Conservation (phyloP, 2,329 filamentous ascomycete genomes). For the Endoconidiophora polonica region DNA sequence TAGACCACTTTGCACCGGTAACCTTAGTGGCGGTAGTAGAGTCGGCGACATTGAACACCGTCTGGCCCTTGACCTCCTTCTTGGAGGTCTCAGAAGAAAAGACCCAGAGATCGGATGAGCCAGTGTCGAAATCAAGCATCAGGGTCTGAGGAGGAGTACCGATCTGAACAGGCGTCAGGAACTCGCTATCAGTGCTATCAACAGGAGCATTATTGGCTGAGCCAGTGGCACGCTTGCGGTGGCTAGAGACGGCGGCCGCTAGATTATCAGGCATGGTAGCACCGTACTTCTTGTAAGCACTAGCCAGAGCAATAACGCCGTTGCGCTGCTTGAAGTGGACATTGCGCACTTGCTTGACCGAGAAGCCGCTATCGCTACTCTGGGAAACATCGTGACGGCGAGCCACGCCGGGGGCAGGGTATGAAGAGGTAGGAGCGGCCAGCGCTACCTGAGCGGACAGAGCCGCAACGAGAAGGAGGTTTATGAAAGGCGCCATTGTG, state of each 20-base stretch:
- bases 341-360: conserved; percentile 24
- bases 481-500: conserved; percentile 11
- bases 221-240: conserved; percentile 18
- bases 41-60: conserved; percentile 23
- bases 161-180: conserved; percentile 25
- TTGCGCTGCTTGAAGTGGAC: conserved; percentile 19
- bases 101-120: conserved; percentile 32
- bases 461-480: conserved; percentile 13
- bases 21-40: conserved; percentile 25
- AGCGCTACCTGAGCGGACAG: conserved; percentile 16
- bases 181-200: conserved; percentile 21
- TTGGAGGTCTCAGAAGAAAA: conserved; percentile 27
- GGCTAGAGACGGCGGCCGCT: conserved; percentile 14
- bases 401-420: neutral
- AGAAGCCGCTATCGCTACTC: conserved; percentile 13
- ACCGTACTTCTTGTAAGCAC: conserved; percentile 24
- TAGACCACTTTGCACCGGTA: conserved; percentile 23
- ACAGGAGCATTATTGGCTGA: conserved; percentile 18
- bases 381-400: neutral
- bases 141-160: conserved; percentile 28
- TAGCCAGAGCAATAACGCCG: conserved; percentile 22
- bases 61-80: conserved; percentile 22
- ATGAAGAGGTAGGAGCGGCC: conserved; percentile 4
- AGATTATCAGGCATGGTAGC: conserved; percentile 20
- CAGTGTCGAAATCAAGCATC: conserved; percentile 29